These are phyloP conservation scores for Coemansia sp. DNA, from an alignment of 192 early-diverging fungal genomes.

Conservation along the genomic window DNA sequence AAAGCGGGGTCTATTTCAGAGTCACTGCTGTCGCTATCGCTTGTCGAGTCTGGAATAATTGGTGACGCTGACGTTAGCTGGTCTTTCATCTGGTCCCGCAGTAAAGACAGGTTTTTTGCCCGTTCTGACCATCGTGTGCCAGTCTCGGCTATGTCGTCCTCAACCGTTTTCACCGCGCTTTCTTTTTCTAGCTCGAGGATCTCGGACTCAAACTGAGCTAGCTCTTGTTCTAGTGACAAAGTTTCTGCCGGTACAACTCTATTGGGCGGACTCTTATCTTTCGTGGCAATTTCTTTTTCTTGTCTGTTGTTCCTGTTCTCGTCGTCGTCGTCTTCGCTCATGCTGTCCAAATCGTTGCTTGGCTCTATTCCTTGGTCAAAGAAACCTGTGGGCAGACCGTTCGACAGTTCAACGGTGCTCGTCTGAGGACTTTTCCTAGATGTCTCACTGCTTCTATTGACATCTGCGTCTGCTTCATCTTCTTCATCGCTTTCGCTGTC, in stretches of 20 bases:
- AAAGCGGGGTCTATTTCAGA: no score
- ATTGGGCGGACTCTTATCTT: background rate
- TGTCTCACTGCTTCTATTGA: background rate
- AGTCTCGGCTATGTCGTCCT: background rate
- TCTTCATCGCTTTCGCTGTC: background rate
- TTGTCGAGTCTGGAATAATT: no score
- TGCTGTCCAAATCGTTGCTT: background rate
- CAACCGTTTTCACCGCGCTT: background rate
- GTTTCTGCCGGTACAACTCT: background rate
- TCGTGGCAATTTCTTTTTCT: background rate
- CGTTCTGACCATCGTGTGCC: no score
- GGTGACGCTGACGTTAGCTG: no score
- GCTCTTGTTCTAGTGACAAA: background rate
- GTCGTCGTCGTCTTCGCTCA: background rate
- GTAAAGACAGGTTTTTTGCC: no score
- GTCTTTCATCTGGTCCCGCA: no score
- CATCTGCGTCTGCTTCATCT: background rate
- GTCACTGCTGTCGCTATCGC: no score
- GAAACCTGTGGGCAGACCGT: constrained; percentile 13
- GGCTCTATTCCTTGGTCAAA: constrained; percentile 16
- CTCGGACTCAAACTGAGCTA: background rate
- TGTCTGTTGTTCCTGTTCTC: background rate
- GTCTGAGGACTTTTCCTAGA: constrained; percentile 4
- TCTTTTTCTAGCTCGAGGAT: background rate
- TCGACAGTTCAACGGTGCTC: background rate